phyloP scores from a whole-genome alignment of 192 early-diverging fungal species.

The Backusella westeae region DNA sequence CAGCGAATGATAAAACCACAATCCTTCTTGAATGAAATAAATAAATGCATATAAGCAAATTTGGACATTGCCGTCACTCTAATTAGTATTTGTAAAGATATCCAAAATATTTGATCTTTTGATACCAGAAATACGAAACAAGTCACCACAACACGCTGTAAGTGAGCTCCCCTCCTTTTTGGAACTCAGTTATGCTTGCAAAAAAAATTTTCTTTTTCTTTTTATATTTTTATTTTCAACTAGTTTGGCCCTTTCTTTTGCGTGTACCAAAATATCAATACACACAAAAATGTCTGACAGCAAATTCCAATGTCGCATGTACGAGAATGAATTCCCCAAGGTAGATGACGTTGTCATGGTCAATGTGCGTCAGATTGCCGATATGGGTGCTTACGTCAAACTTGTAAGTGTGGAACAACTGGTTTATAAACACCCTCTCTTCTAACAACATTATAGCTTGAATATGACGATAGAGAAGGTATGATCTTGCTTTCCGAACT shows the following conservation, averaged over 20 bases:
- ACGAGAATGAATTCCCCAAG: slow-evolving; percentile 91
- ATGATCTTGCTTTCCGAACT: slow-evolving; percentile 96
- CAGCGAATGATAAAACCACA: too few relatives aligned
- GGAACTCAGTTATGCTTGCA: background rate
- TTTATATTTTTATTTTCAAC: background rate
- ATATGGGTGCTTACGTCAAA: slow-evolving; percentile 95
- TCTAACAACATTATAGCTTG: slow-evolving; percentile 44
- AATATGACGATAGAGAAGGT: slow-evolving; percentile 97
- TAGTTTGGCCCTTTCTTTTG: background rate
- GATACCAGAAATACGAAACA: background rate
- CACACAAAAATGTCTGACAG: slow-evolving; percentile 8
- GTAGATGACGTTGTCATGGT: slow-evolving; percentile 96
- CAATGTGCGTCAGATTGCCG: slow-evolving; percentile 92
- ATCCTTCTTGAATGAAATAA: too few relatives aligned
- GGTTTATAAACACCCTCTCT: too few relatives aligned
- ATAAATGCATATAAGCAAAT: too few relatives aligned
- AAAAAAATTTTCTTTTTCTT: background rate
- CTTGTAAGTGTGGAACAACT: slow-evolving; percentile 46
- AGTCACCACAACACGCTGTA: background rate
- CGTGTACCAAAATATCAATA: background rate
- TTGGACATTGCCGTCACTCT: too few relatives aligned
- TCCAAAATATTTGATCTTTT: too few relatives aligned
- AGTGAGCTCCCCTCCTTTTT: background rate
- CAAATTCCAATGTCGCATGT: slow-evolving; percentile 82
- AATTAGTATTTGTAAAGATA: too few relatives aligned